These are phyloP conservation scores for Globisporangium yorkense DNA, from an alignment of 352 stramenopile species.

Conservation along the genomic window DNA sequence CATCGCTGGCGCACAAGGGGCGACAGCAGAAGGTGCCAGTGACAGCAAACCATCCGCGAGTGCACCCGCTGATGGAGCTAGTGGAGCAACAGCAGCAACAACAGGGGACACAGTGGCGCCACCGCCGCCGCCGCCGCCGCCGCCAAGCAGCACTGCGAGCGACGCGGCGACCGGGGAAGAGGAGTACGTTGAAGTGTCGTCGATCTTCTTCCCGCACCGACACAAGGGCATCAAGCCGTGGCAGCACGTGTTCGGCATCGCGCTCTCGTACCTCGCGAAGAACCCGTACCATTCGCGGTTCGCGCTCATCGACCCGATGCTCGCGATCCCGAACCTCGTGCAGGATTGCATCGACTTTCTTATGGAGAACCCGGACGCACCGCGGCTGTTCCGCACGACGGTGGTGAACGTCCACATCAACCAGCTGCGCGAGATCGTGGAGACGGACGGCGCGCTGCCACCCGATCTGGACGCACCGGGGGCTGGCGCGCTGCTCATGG, in stretches of 20 bases:
- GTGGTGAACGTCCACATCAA: slow-evolving; percentile 66
- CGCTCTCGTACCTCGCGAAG: slow-evolving; percentile 61
- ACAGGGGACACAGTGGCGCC: background rate
- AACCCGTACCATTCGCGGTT: slow-evolving; percentile 80
- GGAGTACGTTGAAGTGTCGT: slow-evolving; percentile 37
- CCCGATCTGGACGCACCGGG: slow-evolving; percentile 56
- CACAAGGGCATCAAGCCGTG: slow-evolving; percentile 77
- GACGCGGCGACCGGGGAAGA: slow-evolving; percentile 18
- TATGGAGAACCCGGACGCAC: slow-evolving; percentile 48
- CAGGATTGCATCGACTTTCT: slow-evolving; percentile 73
- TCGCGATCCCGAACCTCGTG: slow-evolving; percentile 74
- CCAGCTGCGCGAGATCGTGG: slow-evolving; percentile 68
- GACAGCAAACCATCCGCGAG: too few relatives aligned
- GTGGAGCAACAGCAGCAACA: slow-evolving; percentile 9
- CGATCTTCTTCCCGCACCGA: slow-evolving; percentile 57
- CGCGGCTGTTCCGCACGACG: slow-evolving; percentile 74
- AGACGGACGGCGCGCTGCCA: slow-evolving; percentile 55
- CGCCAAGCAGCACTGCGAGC: background rate
- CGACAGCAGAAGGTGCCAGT: background rate
- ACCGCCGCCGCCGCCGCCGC: background rate
- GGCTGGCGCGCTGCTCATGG: slow-evolving; percentile 61
- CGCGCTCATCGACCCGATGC: slow-evolving; percentile 64
- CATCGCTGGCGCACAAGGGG: background rate
- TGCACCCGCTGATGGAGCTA: background rate
- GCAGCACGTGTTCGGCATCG: slow-evolving; percentile 80